Base-by-base conservation (phyloP, 768 basidiomycete species). In the Lentinula edodes region DNA sequence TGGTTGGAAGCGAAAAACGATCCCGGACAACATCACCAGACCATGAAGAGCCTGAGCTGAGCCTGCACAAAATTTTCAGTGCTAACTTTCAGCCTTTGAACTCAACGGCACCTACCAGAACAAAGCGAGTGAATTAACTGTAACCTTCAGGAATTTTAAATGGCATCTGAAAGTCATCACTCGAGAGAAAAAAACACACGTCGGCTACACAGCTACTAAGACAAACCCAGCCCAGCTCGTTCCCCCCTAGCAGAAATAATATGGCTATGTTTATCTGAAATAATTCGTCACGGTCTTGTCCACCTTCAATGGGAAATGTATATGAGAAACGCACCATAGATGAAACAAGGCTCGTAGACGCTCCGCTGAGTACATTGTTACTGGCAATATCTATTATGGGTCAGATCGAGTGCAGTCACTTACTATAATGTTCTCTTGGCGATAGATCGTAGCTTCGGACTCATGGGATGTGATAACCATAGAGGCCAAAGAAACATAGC, bases 401-500 rank as follows among this genome's bases (percentile, higher is more conserved):
- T 28, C 28, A 28, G 28, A 28, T 28, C 16, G 46, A 36, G 23
- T 15, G 12, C 20, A 16, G 3, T 28, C 28, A 52, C 50, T 60
- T 34, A 60, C 59, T 52, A 60, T 43, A 60, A 52, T 13, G 59
- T 60, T 35, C 59, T 35, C 18, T 52, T 60, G 16, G 59, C 51
- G 5, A 60, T 36, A 9, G 59, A 28, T n/a, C 51, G 45, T 43
- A 60, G 23, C 39, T 38, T 52, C 23, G 59, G 59, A 28, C 59
- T 60, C 38, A 60, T 52, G 7, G 45, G 48, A 60, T 51, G 23
- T 34, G 59, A 60, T 42, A 8, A 9, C 59, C 48, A 60, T n/a
- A 60, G 32, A 7, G 59, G 59, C 50, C 48, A 60, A 15, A 60
- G 50, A 39, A 60, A 60, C 59, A 60, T 60, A n/a, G 51, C 23